Evolutionary conservation across 2,329 filamentous ascomycete species (phyloP), one percentile per base, ranked within the genome.

Genomic region (Macrophomina pseudophaseolina): DNA sequence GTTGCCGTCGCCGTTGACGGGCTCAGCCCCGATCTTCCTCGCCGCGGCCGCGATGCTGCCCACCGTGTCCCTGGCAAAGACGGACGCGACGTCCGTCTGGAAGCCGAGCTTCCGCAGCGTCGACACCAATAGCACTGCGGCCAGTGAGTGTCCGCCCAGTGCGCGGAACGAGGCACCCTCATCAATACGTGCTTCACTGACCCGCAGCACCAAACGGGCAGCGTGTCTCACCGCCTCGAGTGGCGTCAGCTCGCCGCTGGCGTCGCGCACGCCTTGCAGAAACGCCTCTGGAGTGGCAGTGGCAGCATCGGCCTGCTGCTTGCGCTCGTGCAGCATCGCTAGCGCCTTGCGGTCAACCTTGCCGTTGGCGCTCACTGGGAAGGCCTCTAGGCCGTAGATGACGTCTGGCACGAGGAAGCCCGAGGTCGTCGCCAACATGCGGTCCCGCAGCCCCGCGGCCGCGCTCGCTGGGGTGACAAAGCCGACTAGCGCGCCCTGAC

Each of bases 261-360:
- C 23, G 23, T 23, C 23, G 1, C 23, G 23, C 23, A 23, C 23
- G 23, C 7, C 35, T 38, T 38, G 35, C 3, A 38, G 35, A 12
- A 38, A 23, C 23, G 23, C 23, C 23, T 23, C 23, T 2, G 23
- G 23, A 23, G 23, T 23, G 23, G 23, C 35, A 12, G 35, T 12
- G 35, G 35, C 35, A 4, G 35, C 7, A 4, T 8, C 35, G 35
- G 35, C 35, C 7, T 38, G 35, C 35, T 38, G 35, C 35, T 38
- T 38, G 35, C 35, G 11, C 7, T 38, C 35, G 35, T 38, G 23
- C 14, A 58, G 42, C 30, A 44, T 30, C 5, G 18, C 42, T 40
- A 65, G 32, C 16, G 63, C 63, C 40, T 52, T 66, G n/a, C 44
- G 33, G 33, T 66, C 54, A 2, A 66, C 54, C 33, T 66, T 66